phyloP scores from a whole-genome alignment of 148 eudicot species.

The Polygonum maritimum region DNA sequence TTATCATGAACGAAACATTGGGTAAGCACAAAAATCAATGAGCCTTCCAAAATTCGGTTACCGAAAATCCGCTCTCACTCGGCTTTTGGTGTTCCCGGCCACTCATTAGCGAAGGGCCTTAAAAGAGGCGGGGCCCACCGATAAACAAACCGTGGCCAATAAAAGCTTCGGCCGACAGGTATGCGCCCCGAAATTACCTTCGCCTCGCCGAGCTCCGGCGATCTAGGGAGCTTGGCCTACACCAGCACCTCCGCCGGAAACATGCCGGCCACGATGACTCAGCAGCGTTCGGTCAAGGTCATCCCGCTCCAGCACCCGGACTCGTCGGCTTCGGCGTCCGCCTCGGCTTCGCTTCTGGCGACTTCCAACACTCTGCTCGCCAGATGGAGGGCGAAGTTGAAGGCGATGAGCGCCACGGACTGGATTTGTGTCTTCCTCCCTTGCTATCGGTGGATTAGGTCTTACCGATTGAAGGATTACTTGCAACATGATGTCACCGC shows the following conservation, averaged over 20 bases:
- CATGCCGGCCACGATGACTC: neutral
- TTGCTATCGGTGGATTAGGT: slow-evolving; percentile 76
- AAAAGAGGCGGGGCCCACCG: neutral
- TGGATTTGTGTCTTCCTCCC: slow-evolving; percentile 77
- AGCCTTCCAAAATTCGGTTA: no score
- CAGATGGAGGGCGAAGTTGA: slow-evolving; percentile 51
- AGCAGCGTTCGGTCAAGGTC: slow-evolving; percentile 45
- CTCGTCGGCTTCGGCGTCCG: slow-evolving; percentile 22
- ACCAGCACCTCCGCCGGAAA: slow-evolving; percentile 19
- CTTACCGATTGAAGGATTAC: slow-evolving; percentile 50
- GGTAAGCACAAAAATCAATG: no score
- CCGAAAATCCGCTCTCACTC: no score
- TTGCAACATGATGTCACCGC: slow-evolving; percentile 74
- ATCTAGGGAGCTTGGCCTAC: slow-evolving; percentile 20
- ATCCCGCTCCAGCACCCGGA: slow-evolving; percentile 50
- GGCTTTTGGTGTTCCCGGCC: no score
- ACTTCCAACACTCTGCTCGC: slow-evolving; percentile 19
- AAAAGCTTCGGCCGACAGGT: neutral
- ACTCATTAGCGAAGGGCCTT: neutral
- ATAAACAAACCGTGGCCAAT: neutral
- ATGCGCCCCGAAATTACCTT: slow-evolving; percentile 17
- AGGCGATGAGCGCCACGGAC: slow-evolving; percentile 43
- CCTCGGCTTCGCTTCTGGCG: slow-evolving; percentile 23
- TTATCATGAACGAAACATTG: no score
- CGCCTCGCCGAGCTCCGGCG: slow-evolving; percentile 56